These are phyloP conservation scores for Boletus fagicola DNA, from an alignment of 768 basidiomycete genomes.

Conservation along the genomic window DNA sequence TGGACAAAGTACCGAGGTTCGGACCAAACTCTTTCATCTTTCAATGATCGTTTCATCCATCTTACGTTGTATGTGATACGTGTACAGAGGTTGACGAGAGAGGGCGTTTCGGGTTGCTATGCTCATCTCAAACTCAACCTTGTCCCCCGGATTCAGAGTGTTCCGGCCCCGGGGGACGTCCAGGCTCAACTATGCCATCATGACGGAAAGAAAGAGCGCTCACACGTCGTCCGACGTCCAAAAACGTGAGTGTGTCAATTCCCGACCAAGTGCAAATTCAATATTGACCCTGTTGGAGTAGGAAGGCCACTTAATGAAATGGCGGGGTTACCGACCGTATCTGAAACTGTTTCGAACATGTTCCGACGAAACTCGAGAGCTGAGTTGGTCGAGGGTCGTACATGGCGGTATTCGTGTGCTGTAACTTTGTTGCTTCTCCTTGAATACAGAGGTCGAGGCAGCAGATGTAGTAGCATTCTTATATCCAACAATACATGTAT, in stretches of 20 bases:
- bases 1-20: background rate
- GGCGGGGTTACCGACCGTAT: background rate
- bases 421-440: background rate
- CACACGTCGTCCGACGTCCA: background rate
- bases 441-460: background rate
- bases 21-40: background rate
- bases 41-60: background rate
- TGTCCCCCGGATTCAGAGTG: background rate
- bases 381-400: background rate
- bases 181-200: too few relatives aligned
- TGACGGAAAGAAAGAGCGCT: too few relatives aligned
- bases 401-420: background rate
- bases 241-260: background rate
- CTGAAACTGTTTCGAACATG: background rate
- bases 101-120: background rate
- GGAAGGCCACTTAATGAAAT: background rate
- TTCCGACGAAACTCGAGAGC: background rate
- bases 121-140: background rate
- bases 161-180: background rate
- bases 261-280: background rate
- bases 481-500: constrained; percentile 19
- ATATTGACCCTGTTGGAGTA: background rate
- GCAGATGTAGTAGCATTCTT: background rate
- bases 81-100: background rate
- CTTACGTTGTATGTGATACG: background rate